Base-by-base conservation (phyloP, 2,329 filamentous ascomycete genomes). In the Nemania sp. region DNA sequence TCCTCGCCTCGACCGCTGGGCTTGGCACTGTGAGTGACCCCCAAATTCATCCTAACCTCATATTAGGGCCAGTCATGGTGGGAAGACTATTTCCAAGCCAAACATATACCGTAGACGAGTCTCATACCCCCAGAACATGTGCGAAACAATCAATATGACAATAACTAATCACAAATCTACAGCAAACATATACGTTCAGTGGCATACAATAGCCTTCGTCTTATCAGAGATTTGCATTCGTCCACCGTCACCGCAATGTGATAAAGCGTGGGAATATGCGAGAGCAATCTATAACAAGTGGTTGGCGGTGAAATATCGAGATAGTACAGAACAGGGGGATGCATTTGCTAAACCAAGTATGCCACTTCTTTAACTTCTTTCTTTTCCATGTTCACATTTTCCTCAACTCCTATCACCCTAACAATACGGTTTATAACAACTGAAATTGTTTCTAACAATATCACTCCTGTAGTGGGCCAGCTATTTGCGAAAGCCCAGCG, bases 221-320 rank as follows among this genome's bases (percentile, higher is more conserved):
- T 19, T 59, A 8, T 59, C 49, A 19, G 58, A 61, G 43, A 54
- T 61, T 22, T 61, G 58, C 41, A 48, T 53, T 11, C 56, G 58
- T 6, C 58, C 58, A 6, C 58, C 58, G 7, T 61, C 52, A 34
- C 46, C 47, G 6, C 42, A 48, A 44, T 61, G 58, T 17, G 58
- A 59, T 28, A 42, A 39, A 6, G 56, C 52, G 19, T 61, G 58
- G 58, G 44, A 48, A 30, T 53, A 44, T 24, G 49, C 52, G 6
- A 52, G 36, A 4, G 24, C 36, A 6, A 22, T 56, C 26, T 54
- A 61, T 23, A 49, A 56, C n/a, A 50, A 24, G 24, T 61, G 58
- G 58, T 30, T 59, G 14, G 12, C 24, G 14, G 26, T 56, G 9
- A 58, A 61, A 33, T 28, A 26, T n/a, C 58, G 56, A 6, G 53